Base-by-base conservation (phyloP, 2,329 filamentous ascomycete species). In the Neonectria sp. region DNA sequence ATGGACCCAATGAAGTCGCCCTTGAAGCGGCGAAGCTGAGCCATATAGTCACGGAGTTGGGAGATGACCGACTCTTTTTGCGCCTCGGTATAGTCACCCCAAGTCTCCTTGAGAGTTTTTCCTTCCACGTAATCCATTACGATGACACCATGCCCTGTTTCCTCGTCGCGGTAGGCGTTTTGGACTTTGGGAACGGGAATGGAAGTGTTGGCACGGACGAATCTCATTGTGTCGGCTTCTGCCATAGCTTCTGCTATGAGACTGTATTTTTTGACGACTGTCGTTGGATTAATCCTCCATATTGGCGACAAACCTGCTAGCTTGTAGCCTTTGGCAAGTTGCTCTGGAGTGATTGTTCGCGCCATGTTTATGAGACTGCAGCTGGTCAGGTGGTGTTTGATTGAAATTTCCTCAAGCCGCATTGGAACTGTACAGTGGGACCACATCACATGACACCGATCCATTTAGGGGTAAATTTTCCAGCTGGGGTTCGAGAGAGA, bases 41-140 rank as follows among this genome's bases (percentile, higher is more conserved):
- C 40, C 60, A 75, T 68, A 31, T 72, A 69, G 33, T 48, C 63
- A 21, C 65, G 70, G 33, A 75, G 66, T 33, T 75, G 71, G 4
- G 21, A 57, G 6, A 72, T 68, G 31, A 75, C 64, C 11, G 61
- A 67, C 33, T 71, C 63, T 17, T 57, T 55, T 51, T 71, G 65
- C 11, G 52, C 25, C 15, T 70, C 68, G n/a, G 51, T 60, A 43
- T 60, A 60, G 55, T 51, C 60, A 11, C 8, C 53, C 69, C 72
- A 71, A 1, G 65, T 66, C 11, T 70, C 55, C 13, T 73, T 43
- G 35, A 73, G 70, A 24, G 33, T 67, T 29, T 66, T 53, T 5
- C 70, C 73, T 33, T 68, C 63, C 15, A 74, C 49, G 27, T 61
- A 72, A 11, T 71, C 66, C 72, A 74, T 75, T 4, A 73, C 45